phyloP scores from a whole-genome alignment of 306 rosid genomes.

The Geum urbanum region DNA sequence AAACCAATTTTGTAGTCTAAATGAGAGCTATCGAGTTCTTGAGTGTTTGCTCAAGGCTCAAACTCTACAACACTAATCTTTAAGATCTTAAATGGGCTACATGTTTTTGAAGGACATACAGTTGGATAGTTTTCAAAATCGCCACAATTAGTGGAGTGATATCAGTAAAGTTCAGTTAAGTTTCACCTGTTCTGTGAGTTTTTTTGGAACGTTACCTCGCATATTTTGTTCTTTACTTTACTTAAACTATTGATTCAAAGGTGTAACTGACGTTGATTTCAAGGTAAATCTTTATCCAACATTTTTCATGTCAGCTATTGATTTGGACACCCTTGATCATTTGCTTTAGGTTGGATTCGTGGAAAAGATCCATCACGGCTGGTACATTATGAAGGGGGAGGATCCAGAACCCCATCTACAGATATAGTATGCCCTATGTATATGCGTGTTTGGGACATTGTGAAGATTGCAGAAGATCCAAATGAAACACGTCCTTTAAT shows the following conservation, averaged over 20 bases:
- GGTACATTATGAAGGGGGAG: slow-evolving; percentile 94
- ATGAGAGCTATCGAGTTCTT: not conserved
- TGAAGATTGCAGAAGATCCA: slow-evolving; percentile 86
- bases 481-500: slow-evolving; percentile 85
- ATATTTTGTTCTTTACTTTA: not conserved
- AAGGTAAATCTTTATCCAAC: not conserved
- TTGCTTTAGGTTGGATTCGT: slow-evolving; percentile 76
- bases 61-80: not conserved
- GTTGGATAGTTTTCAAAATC: not conserved
- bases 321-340: slow-evolving; percentile 2
- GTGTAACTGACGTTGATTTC: slow-evolving; percentile 3
- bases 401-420: slow-evolving; percentile 82
- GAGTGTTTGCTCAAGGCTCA: not conserved
- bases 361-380: slow-evolving; percentile 79
- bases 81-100: not conserved
- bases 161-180: not conserved
- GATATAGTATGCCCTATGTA: slow-evolving; percentile 97
- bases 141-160: not conserved
- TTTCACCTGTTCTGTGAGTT: not conserved
- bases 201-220: not conserved
- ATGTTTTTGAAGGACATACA: not conserved
- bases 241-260: not conserved
- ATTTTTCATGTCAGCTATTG: slow-evolving; percentile 10
- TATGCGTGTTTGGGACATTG: slow-evolving; percentile 94
- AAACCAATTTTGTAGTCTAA: not conserved